Evolutionary conservation across 169 alveolate species (phyloP), one percentile per base, ranked within the genome.

Genomic region (Plasmodium sp.): DNA sequence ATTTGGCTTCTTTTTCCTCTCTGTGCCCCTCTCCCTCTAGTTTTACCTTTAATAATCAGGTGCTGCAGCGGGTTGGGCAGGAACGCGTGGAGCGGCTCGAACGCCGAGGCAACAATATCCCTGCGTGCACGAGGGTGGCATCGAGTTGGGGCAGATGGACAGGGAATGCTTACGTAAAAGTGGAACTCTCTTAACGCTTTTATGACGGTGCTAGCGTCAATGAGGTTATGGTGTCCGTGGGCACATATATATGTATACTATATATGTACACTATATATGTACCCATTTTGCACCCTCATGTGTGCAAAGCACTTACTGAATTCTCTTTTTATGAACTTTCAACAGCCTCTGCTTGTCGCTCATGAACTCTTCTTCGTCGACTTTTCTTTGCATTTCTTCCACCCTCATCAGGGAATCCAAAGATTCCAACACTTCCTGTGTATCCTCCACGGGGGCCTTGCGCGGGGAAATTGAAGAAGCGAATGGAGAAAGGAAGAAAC

Each of bases 61-160:
- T 83, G 81, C 36, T 54, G 94, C 27, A 54, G 27, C 14, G 81
- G 84, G 48, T 62, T 67, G 14, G 93, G 93, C 9, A 96, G 95
- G 94, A 95, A 88, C 1, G 97, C 93, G 27, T 96, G 98, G 16
- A 96, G 93, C 3, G 98, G 98, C 74, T 96, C 98, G 56, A 96
- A 74, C 1, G 98, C 97, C 51, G 92, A 84, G 27, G 96, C 54
- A 33, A 96, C 97, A 72, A 96, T 96, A 92, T 96, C 97, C 92
- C 98, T 96, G 90, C 16, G 54, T 7, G 34, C 83, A 45, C n/a
- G n/a, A 36, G 56, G 34, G 34, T 41, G n/a, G 41, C 56, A 36
- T 39, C 84, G 58, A 33, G 18, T 43, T 80, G 22, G 27, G 48
- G 84, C 73, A 75, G 56, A 67, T 67, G 5, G 31, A 9, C 77